Conservation (phyloP, 2,329 filamentous ascomycete genomes). For the Bipolaris gigantea region DNA sequence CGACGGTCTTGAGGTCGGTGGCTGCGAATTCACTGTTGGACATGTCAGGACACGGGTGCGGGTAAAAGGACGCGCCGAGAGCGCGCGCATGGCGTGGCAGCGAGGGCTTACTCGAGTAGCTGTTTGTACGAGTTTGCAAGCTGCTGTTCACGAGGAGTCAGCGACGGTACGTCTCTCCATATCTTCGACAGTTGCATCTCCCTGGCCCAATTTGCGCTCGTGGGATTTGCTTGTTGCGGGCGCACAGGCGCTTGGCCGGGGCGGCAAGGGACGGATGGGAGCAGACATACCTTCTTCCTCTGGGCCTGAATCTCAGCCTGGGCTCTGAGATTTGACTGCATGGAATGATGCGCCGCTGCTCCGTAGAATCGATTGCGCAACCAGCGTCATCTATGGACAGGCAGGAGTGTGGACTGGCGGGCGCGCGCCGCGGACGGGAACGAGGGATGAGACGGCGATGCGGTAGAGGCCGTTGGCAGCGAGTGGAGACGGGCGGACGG, state of each 20-base stretch:
- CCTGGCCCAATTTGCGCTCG: not conserved
- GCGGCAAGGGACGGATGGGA: slow-evolving; percentile 1
- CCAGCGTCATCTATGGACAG: slow-evolving; percentile 41
- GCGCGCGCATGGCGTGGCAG: slow-evolving; percentile 5
- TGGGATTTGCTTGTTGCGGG: slow-evolving; percentile 8
- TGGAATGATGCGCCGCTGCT: slow-evolving; percentile 42
- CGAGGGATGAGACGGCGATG: slow-evolving; percentile 6
- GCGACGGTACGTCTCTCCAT: not conserved
- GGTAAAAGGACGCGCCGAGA: slow-evolving; percentile 3
- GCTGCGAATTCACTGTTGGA: slow-evolving; percentile 82
- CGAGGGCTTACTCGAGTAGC: slow-evolving; percentile 76
- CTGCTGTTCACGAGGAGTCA: slow-evolving; percentile 52
- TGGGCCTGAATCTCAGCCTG: slow-evolving; percentile 62
- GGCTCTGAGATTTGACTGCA: slow-evolving; percentile 52
- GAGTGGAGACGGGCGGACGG: slow-evolving; percentile 14
- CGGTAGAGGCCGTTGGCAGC: slow-evolving; percentile 10
- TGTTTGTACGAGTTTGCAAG: slow-evolving; percentile 97
- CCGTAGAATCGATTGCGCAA: slow-evolving; percentile 29
- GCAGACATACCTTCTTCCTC: slow-evolving; percentile 57
- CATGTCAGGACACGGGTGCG: slow-evolving; percentile 19
- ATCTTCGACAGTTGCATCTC: not conserved
- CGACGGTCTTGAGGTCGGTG: slow-evolving; percentile 86
- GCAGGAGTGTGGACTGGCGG: slow-evolving; percentile 22
- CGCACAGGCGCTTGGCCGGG: slow-evolving; percentile 2
- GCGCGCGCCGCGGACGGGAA: slow-evolving; percentile 25